These are phyloP conservation scores for Zelopaecilomyces penicillatus DNA, from an alignment of 2,329 filamentous ascomycete species.

Conservation along the genomic window DNA sequence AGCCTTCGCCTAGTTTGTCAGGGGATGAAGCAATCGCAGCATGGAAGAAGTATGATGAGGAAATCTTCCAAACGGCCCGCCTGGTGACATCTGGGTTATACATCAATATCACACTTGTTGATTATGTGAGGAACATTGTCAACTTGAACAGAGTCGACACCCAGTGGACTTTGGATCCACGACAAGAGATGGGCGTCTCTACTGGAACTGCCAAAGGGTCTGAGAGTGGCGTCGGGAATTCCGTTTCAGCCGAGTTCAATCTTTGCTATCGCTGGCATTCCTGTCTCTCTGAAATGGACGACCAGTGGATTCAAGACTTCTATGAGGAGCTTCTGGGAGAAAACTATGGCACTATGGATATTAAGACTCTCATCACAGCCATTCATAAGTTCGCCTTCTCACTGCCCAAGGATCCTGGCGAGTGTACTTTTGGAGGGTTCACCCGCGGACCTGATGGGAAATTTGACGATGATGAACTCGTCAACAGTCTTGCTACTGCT, in stretches of 20 bases:
- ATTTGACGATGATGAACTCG: constrained; percentile 70
- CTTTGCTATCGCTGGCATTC: constrained; percentile 85
- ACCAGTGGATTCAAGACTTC: constrained; percentile 68
- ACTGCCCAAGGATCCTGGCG: constrained; percentile 56
- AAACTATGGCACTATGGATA: constrained; percentile 47
- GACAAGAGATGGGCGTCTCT: constrained; percentile 55
- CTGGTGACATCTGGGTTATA: constrained; percentile 68
- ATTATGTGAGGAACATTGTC: constrained; percentile 72
- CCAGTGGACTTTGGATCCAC: constrained; percentile 74
- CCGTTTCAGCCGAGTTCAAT: constrained; percentile 83
- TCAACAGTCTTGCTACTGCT: constrained; percentile 57
- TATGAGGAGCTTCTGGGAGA: constrained; percentile 51
- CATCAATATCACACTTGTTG: constrained; percentile 68
- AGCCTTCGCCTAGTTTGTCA: constrained; percentile 43
- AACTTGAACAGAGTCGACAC: constrained; percentile 52
- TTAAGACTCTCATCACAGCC: constrained; percentile 53
- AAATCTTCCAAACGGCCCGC: constrained; percentile 70
- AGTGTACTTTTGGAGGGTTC: constrained; percentile 61
- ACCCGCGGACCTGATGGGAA: constrained; percentile 56
- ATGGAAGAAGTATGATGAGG: constrained; percentile 65
- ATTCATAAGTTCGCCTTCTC: constrained; percentile 54
- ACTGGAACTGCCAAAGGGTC: constrained; percentile 47
- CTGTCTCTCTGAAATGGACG: constrained; percentile 61
- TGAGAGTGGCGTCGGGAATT: constrained; percentile 68
- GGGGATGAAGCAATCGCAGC: constrained; percentile 41